Evolutionary conservation across 2,329 filamentous ascomycete species (phyloP), one percentile per base, ranked within the genome.

Genomic region (Fusarium avenaceum): DNA sequence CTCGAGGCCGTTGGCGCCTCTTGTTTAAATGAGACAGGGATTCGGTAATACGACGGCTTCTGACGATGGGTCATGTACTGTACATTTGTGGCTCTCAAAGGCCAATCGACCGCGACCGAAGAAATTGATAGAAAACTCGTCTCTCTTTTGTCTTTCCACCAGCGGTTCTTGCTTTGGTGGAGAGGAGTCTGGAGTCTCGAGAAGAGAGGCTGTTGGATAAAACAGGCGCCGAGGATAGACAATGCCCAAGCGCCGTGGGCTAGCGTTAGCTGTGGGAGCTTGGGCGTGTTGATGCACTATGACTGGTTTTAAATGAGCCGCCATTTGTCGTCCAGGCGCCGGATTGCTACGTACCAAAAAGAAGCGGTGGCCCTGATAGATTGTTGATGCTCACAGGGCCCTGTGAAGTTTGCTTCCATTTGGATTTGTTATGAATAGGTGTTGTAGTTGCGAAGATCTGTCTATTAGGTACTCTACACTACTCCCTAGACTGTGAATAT

Each of bases 1-100:
- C 70, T 57, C 35, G 62, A 63, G 63, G 54, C 62, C 63, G 53
- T 58, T 58, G 66, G 70, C 65, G 62, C 66, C 57, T 69, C 53
- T 68, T 55, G 48, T 46, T 68, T 53, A 73, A 73, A 73, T 73
- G 67, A 71, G 63, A 63, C 71, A 72, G 55, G 71, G 71, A 72
- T 67, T 32, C 8, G 54, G 46, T 57, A 55, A 65, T 69, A 63
- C 59, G 58, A 66, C 45, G 45, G 64, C 58, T 55, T 61, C 57
- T 63, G 49, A 59, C 55, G 57, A 64, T 52, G 64, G 35, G 38
- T 24, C n/a, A 62, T 50, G 24, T 58, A 45, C 59, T 47, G 40
- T 54, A 59, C 46, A 63, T 64, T 70, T 70, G 69, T 63, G 60
- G 51, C 55, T 63, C 57, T 46, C 46, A 59, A 43, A 42, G 50